Evolutionary conservation across 1,284 basidiomycete genomes (phyloP), one percentile per base, ranked within the genome.

Genomic region (Trichosporon sp.): DNA sequence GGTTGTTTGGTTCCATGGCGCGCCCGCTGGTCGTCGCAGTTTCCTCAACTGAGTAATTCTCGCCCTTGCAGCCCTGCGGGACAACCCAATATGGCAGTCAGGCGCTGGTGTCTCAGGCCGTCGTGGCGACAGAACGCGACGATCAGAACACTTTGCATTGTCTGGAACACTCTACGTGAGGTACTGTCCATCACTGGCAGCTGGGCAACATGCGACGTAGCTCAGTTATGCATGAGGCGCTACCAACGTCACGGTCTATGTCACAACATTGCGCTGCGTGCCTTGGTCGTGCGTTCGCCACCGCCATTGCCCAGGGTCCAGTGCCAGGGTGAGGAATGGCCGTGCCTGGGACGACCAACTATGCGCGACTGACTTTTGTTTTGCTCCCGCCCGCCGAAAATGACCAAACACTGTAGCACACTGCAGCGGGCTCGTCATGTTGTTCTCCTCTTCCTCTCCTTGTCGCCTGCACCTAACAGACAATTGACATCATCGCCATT

Each of bases 291-390:
- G 19, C 51, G 51, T 19, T 54, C 51, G 19, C 51, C 51, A 54
- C 51, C 8, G 19, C 51, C 51, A 54, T 7, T 7, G 11, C 8
- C 51, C 19, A 54, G 51, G 19, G 21, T 54, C 19, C 7, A 10
- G 19, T 5, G 19, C 21, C 51, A 54, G 51, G 51, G 51, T 54
- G 51, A 54, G 51, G 51, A 21, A 61, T 31, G 31, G 59, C 16
- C 59, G 59, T 63, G 59, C 59, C 59, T 63, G 59, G 6, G 16
- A 16, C 35, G 11, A 19, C 12, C 4, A 2, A 8, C 32, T 3
- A 63, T 32, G 59, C 59, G 59, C 59, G 59, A 63, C 59, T 63
- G 59, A 63, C 32, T 63, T 63, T 35, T 35, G 31, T 32, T 63
- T 63, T 63, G 59, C 31, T 63, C 59, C 59, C 59, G 59, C 32